These are phyloP conservation scores for Podospora australis DNA, from an alignment of 495 filamentous ascomycete genomes.

Conservation along the genomic window DNA sequence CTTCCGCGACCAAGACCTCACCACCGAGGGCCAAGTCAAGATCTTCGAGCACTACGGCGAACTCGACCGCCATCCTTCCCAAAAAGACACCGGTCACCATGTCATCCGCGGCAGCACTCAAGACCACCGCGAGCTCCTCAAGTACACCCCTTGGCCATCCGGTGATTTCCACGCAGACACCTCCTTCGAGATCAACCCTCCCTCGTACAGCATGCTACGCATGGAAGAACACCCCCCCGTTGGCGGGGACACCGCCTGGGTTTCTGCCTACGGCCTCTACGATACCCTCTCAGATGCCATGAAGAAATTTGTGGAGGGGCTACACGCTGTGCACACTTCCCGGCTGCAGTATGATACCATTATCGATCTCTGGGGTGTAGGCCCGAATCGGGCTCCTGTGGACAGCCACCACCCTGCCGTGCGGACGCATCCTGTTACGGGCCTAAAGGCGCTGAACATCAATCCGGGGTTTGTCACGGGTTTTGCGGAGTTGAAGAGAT, in stretches of 20 bases:
- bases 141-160: constrained; percentile 35
- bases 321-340: constrained; percentile 47
- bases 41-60: constrained; percentile 48
- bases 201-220: constrained; percentile 45
- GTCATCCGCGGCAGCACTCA: constrained; percentile 31
- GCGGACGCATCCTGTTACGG: constrained; percentile 49
- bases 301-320: constrained; percentile 38
- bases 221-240: constrained; percentile 51
- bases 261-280: constrained; percentile 46
- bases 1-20: constrained; percentile 45
- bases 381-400: constrained; percentile 44
- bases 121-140: constrained; percentile 32
- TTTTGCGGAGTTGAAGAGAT: constrained; percentile 49
- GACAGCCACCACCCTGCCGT: constrained; percentile 51
- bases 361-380: constrained; percentile 42
- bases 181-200: constrained; percentile 48
- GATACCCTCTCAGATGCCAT: constrained; percentile 41
- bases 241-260: constrained; percentile 50
- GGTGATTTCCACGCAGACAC: constrained; percentile 47
- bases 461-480: constrained; percentile 46
- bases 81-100: constrained; percentile 35
- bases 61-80: constrained; percentile 44
- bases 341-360: constrained; percentile 42
- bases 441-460: constrained; percentile 45
- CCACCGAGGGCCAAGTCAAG: constrained; percentile 44